Conservation (phyloP, 306 rosid genomes). For the Ceratonia siliqua region DNA sequence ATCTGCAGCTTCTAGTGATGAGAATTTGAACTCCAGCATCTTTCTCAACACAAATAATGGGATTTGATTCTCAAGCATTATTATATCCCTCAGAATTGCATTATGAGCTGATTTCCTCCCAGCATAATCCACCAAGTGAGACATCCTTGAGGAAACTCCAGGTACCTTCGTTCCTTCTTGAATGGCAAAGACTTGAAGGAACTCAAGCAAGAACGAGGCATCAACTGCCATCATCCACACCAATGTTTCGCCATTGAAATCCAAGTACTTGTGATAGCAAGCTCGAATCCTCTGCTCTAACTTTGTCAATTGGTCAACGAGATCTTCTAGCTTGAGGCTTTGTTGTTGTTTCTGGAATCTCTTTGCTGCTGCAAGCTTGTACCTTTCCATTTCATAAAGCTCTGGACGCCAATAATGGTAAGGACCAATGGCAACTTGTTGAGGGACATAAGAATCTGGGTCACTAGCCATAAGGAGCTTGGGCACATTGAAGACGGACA, state of each 20-base stretch:
- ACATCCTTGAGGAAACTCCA: conserved; percentile 50
- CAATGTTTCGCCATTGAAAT: conserved; percentile 50
- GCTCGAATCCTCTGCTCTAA: conserved; percentile 43
- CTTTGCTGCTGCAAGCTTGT: conserved; percentile 53
- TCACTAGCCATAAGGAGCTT: conserved; percentile 16
- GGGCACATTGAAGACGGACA: conserved; percentile 49
- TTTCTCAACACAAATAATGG: conserved; percentile 52
- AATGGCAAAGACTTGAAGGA: conserved; percentile 45
- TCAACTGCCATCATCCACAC: conserved; percentile 66
- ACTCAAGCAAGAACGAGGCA: conserved; percentile 54
- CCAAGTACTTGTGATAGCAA: conserved; percentile 60
- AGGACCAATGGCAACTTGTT: conserved; percentile 58
- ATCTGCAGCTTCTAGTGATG: conserved; percentile 36
- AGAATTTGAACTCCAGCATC: conserved; percentile 40
- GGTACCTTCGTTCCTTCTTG: conserved; percentile 28
- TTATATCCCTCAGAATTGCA: conserved; percentile 52
- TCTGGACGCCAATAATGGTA: conserved; percentile 57
- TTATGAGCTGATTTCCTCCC: conserved; percentile 50
- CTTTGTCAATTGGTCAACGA: conserved; percentile 43
- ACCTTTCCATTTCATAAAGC: conserved; percentile 64
- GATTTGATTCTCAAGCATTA: conserved; percentile 63
- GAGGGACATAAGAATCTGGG: conserved; percentile 57
- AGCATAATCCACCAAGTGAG: conserved; percentile 46
- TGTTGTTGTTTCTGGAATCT: conserved; percentile 43
- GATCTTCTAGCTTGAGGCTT: conserved; percentile 36